These are phyloP conservation scores for Chaetomidium leptoderma DNA, from an alignment of 495 filamentous ascomycete genomes.

Conservation along the genomic window DNA sequence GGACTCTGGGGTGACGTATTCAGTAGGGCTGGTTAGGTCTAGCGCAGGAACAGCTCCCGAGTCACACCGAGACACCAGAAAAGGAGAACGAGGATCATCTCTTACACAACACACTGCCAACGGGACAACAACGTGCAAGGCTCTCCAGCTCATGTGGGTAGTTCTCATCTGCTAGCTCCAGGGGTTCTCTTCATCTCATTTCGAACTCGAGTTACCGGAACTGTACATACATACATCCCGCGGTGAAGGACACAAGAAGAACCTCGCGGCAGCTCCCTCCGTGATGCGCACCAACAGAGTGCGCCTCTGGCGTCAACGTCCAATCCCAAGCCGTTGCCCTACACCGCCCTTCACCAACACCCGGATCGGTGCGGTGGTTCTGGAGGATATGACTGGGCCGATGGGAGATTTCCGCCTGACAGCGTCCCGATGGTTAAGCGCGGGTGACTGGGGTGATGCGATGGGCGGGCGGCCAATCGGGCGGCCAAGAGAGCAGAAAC, in stretches of 20 bases:
- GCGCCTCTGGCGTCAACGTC: neutral
- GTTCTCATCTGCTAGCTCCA: too few relatives aligned
- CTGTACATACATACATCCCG: too few relatives aligned
- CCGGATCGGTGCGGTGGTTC: neutral
- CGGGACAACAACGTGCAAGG: too few relatives aligned
- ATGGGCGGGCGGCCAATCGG: neutral
- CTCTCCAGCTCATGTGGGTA: too few relatives aligned
- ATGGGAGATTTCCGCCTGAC: neutral
- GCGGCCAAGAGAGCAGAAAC: neutral
- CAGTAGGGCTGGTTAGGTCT: neutral
- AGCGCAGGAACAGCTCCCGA: neutral
- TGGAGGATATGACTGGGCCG: neutral
- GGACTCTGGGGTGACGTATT: too few relatives aligned
- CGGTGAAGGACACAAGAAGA: neutral
- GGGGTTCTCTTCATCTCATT: too few relatives aligned
- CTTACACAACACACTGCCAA: too few relatives aligned
- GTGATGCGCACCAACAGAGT: neutral
- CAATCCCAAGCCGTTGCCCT: neutral
- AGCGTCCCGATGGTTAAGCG: constrained; percentile 7
- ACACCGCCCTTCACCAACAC: neutral
- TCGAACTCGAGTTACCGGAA: neutral
- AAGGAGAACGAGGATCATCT: too few relatives aligned
- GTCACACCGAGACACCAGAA: neutral
- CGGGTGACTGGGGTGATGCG: neutral
- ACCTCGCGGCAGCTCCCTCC: constrained; percentile 6